Evolutionary conservation across 371 early-diverging fungal species (phyloP).

Genomic region (Umbelopsis sp.): DNA sequence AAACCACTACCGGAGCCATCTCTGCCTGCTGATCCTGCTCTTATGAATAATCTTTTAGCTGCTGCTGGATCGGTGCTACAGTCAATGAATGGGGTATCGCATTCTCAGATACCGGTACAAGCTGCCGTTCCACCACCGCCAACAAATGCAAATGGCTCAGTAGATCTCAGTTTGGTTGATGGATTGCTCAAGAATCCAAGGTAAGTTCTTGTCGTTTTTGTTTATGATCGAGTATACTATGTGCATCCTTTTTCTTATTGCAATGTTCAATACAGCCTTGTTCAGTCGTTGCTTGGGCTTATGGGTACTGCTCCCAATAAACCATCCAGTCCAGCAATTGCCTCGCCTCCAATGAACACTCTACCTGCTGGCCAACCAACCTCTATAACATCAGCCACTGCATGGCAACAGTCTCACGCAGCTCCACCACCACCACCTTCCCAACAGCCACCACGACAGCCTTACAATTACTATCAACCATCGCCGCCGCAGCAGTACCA

Average conservation of each 20-base stretch:
- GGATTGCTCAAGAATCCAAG: not conserved
- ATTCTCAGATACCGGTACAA: not conserved
- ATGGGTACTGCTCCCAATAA: not conserved
- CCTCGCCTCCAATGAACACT: not conserved
- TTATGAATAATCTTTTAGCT: not conserved
- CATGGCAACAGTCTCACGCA: not conserved
- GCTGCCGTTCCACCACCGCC: not conserved
- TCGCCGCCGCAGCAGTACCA: not conserved
- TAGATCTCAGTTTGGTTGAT: conserved; percentile 5
- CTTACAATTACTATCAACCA: not conserved
- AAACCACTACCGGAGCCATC: not conserved
- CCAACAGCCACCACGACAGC: not conserved
- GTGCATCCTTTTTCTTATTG: too few species aligned
- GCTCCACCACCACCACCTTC: not conserved
- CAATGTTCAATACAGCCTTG: not conserved
- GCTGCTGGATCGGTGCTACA: not conserved
- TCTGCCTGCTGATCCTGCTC: not conserved
- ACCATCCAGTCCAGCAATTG: not conserved
- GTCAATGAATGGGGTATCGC: not conserved
- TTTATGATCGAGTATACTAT: too few species aligned
- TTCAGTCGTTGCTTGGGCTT: conserved; percentile 1
- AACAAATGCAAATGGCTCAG: not conserved
- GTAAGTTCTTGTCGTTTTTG: not conserved
- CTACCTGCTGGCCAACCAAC: not conserved
- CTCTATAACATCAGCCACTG: not conserved